phyloP scores from a whole-genome alignment of 2,329 filamentous ascomycete species.

The Tolypocladium paradoxum region DNA sequence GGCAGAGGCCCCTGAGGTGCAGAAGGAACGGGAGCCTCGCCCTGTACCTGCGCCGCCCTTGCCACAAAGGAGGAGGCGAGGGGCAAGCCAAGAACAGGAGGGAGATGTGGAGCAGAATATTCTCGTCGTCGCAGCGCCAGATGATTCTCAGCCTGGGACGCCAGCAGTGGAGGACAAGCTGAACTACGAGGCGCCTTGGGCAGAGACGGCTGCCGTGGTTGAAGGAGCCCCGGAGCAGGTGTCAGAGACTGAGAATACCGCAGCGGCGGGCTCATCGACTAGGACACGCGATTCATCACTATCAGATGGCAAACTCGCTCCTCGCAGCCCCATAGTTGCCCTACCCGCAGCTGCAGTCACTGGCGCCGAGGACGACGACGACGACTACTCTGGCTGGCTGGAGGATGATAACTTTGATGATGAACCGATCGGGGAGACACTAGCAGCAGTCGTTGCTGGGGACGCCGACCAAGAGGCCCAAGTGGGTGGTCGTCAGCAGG shows the following conservation, averaged over 20 bases:
- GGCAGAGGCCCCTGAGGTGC: slow-evolving; percentile 13
- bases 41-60: slow-evolving; percentile 29
- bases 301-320: neutral
- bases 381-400: slow-evolving; percentile 26
- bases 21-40: slow-evolving; percentile 16
- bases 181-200: slow-evolving; percentile 8
- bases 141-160: slow-evolving; percentile 48
- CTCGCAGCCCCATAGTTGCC: slow-evolving; percentile 7
- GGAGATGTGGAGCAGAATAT: slow-evolving; percentile 37
- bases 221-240: neutral
- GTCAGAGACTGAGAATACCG: slow-evolving; percentile 6
- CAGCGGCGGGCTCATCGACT: neutral
- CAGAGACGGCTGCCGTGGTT: neutral
- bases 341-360: slow-evolving; percentile 4
- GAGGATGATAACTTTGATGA: slow-evolving; percentile 15
- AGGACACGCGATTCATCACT: neutral
- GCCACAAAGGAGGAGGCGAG: slow-evolving; percentile 32
- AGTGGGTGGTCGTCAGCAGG: neutral
- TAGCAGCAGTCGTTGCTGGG: neutral
- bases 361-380: slow-evolving; percentile 16
- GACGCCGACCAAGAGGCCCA: neutral
- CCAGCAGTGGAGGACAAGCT: slow-evolving; percentile 29
- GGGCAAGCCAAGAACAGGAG: slow-evolving; percentile 22
- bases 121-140: slow-evolving; percentile 54
- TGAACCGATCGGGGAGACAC: neutral